Base-by-base conservation (phyloP, 2,329 filamentous ascomycete species). In the Metarhizium robertsii region DNA sequence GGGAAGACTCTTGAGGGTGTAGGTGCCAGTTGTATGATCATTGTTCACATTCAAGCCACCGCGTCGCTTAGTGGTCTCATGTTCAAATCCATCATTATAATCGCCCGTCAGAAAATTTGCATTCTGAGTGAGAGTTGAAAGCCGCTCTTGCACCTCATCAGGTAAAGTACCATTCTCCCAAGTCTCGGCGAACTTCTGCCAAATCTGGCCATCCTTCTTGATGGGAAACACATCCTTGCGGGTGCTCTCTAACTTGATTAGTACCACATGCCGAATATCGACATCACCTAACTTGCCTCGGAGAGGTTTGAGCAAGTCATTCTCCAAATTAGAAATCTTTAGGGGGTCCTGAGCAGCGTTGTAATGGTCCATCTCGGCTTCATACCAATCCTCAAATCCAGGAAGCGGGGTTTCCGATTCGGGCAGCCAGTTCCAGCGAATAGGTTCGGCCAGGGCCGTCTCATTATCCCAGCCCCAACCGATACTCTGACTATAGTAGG, bases 221-320 rank as follows among this genome's bases (percentile, higher is more conserved):
- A 76, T 61, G 0, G 74, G 74, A 32, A 76, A 76, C 2, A 76
- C 68, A 54, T 76, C 74, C 4, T 70, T 70, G 30, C 74, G 69
- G 0, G 73, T 75, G 50, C 73, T 75, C 57, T 76, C 74, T 1
- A 76, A 62, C 45, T 73, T 68, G 2, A 76, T 55, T 40, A 75
- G 58, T 7, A 76, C 60, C 3, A 76, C 64, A 55, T 76, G 73
- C 54, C 73, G 72, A 53, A 76, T 70, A 6, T 69, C 66, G 10
- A 73, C 63, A 2, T 65, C 63, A 8, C 55, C 18, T 6, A 71
- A 53, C 42, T 63, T 65, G 6, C 54, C 60, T 2, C 60, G 61
- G 8, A 71, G 60, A 1, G 60, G 57, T 6, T 63, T 52, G 1
- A 70, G 56, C 0, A 75, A 49, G 0, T 64, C 66, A 20, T 71